Evolutionary conservation across 305 asterid species (phyloP).

Genomic region (Fraxinus nigra): DNA sequence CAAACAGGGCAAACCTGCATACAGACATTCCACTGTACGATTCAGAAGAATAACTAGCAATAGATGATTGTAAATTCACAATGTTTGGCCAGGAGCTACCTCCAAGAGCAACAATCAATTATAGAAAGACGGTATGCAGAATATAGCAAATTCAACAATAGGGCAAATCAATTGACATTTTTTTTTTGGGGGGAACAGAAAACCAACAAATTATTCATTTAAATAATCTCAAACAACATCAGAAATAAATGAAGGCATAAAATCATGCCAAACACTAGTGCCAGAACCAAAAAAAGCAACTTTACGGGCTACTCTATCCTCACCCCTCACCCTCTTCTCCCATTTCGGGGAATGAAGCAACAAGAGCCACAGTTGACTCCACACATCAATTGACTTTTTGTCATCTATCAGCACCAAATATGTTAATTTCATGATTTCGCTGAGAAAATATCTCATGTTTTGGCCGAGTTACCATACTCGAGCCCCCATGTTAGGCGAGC

Average conservation of each 20-base stretch:
- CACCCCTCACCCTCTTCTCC: background rate
- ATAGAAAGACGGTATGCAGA: background rate
- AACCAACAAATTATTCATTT: background rate
- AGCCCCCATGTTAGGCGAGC: background rate
- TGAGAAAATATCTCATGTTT: background rate
- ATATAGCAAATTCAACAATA: background rate
- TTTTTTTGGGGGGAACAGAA: background rate
- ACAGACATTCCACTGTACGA: background rate
- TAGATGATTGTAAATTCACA: background rate
- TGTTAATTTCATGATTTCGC: background rate
- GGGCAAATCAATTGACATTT: background rate
- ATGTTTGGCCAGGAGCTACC: background rate
- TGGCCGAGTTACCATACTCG: background rate
- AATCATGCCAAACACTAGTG: background rate
- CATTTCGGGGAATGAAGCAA: background rate
- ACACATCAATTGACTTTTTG: background rate
- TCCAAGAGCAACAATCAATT: background rate
- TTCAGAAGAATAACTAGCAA: background rate
- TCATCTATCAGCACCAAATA: background rate
- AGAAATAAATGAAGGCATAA: background rate
- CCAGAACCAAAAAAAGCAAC: background rate
- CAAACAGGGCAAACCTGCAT: constrained; percentile 89
- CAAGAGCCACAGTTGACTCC: background rate
- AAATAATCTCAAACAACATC: background rate
- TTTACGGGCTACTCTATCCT: background rate